Evolutionary conservation across 1,284 basidiomycete genomes (phyloP), one percentile per base, ranked within the genome.

Genomic region (Tilletia walkeri): DNA sequence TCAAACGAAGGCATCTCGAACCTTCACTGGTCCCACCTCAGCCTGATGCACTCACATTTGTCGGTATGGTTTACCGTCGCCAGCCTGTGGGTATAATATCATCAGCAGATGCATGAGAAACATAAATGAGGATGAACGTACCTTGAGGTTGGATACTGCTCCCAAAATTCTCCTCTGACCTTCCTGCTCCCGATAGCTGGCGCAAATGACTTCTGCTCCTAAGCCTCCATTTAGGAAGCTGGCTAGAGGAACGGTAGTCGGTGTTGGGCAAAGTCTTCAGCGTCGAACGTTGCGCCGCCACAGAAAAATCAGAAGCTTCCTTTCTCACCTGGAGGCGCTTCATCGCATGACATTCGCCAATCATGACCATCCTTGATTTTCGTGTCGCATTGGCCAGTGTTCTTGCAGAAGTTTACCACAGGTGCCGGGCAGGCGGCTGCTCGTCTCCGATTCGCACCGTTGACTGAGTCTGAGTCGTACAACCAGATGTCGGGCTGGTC

Each of bases 271-370:
- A 49, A n/a, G 48, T 49, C 24, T 30, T 49, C 48, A 49, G 48
- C 48, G 24, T 30, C 24, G 24, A 30, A 30, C 24, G 24, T 30
- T 30, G 24, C 24, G 24, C 24, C 24, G 24, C 24, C 24, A 30
- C 24, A 30, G 24, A 30, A 30, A 30, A 30, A 1, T 30, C 24
- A 30, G 24, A 30, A 30, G 24, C 24, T 30, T 30, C 24, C 24
- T 30, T 30, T 12, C 48, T 49, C n/a, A 49, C 48, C 48, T 49
- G 48, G 48, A 49, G 48, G 48, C 48, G 48, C 48, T 49, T 49
- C 48, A n/a, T 49, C 48, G 48, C 48, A 49, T 14, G 48, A 49
- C 48, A 49, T 49, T n/a, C 48, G 48, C 48, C 48, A 49, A n/a
- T 49, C 48, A 12, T 14, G 12, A 12, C 14, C 14, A n/a, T 49